Percentiles rank a stretch among this genome's conserved stretches.
Evolutionary conservation across 257 asterid genomes (phyloP).

Genomic region (Hygrophila difformis): DNA sequence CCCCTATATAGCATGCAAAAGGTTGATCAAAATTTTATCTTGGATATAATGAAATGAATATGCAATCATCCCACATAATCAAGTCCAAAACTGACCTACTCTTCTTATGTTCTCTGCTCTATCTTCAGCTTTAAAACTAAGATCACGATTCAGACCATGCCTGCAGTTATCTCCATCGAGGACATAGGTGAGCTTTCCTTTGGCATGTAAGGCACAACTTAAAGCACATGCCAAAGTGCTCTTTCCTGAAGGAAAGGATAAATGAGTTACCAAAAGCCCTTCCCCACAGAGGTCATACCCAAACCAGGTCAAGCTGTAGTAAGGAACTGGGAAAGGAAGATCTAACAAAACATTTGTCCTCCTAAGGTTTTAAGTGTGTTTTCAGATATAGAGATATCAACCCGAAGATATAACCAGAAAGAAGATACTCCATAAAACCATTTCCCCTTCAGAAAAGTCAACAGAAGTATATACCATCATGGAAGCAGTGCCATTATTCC

Average conservation of each 20-base stretch:
- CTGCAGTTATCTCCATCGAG: conserved; percentile 99
- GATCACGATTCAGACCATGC: conserved; percentile 84
- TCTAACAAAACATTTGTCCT: background rate
- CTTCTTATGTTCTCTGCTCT: conserved; percentile 94
- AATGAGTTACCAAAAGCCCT: conserved; percentile 12
- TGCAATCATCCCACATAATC: background rate
- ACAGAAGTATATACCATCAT: background rate
- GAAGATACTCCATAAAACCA: conserved; percentile 10
- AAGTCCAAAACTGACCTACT: conserved; percentile 51
- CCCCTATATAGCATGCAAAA: conserved; percentile 36
- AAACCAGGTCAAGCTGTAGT: conserved; percentile 4
- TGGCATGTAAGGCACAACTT: conserved; percentile 68
- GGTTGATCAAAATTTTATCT: background rate
- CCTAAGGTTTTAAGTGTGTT: background rate
- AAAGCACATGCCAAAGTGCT: conserved; percentile 95
- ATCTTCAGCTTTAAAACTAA: conserved; percentile 85
- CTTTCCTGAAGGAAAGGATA: conserved; percentile 49
- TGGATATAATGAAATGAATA: background rate
- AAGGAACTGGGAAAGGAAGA: background rate
- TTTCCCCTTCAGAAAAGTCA: conserved; percentile 9
- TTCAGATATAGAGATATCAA: background rate
- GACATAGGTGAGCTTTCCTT: conserved; percentile 80
- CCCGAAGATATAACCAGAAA: conserved; percentile 3
- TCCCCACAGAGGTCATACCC: background rate
- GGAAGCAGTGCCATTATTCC: background rate